These are phyloP conservation scores for Scutellaria baicalensis DNA, from an alignment of 257 asterid species.

Conservation along the genomic window DNA sequence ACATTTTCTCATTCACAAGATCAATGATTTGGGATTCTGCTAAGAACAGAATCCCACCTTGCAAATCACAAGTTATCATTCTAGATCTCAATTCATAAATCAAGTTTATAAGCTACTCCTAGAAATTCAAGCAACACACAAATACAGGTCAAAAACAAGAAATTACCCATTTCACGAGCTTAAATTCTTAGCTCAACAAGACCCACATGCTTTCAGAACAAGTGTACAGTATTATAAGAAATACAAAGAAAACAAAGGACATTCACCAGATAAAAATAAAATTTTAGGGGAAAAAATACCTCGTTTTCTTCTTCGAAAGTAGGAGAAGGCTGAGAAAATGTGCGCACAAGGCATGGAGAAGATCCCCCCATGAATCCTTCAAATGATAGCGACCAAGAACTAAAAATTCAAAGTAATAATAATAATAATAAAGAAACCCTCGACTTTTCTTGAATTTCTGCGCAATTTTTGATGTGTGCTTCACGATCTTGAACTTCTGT, in stretches of 20 bases:
- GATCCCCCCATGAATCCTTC: slow-evolving; percentile 54
- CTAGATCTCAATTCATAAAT: not conserved
- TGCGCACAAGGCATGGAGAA: slow-evolving; percentile 45
- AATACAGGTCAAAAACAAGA: not conserved
- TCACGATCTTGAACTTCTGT: not conserved
- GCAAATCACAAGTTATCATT: not conserved
- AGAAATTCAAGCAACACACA: not conserved
- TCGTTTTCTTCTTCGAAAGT: slow-evolving; percentile 29
- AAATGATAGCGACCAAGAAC: not conserved
- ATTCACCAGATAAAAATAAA: not conserved
- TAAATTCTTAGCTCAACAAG: not conserved
- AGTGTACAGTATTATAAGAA: not conserved
- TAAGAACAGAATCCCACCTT: not conserved
- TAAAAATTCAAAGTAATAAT: too few relatives aligned
- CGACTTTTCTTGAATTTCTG: not conserved
- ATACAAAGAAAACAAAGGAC: not conserved
- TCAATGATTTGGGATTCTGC: not conserved
- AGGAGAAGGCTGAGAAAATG: slow-evolving; percentile 57
- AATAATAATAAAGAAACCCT: not conserved
- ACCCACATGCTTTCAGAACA: not conserved
- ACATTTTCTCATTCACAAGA: not conserved
- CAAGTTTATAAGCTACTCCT: not conserved
- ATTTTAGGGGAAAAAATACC: slow-evolving; percentile 22
- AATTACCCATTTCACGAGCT: slow-evolving; percentile 5
- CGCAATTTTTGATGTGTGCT: not conserved